Evolutionary conservation across 108 stramenopile genomes (phyloP), one percentile per base, ranked within the genome.

Genomic region (Discostella stelligeroides): DNA sequence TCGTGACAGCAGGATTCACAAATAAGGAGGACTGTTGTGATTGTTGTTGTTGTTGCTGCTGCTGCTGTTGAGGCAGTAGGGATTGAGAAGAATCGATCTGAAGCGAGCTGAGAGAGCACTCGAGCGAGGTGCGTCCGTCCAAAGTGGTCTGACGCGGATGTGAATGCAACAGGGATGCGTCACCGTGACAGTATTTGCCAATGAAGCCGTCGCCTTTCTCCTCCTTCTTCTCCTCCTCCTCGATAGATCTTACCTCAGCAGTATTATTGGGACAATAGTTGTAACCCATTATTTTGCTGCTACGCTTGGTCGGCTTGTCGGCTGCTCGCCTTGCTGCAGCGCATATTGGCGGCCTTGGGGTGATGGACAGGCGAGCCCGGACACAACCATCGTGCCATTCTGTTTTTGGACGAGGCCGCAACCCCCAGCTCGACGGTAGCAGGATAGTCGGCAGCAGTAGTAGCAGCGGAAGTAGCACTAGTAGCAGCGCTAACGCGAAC

Each of bases 181-280:
- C 43, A 45, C 43, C 43, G 43, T n/a, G n/a, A n/a, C n/a, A n/a
- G n/a, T 45, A n/a, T 1, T n/a, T 45, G 43, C 43, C 43, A 10
- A 4, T 2, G 43, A n/a, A n/a, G 43, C 43, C 43, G 12, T 10
- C 12, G n/a, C 43, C 9, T 13, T 4, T 45, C 5, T 45, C 43
- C 13, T 45, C 43, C 43, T 45, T 45, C 9, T 45, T 45, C 43
- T 45, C 43, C 43, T 45, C 43, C 43, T 45, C 43, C 43, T 45
- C 43, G 7, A n/a, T 11, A 1, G n/a, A 13, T 17, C 13, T 45
- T 2, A 10, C n/a, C 15, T 13, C 43, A 2, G 2, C n/a, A 13
- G n/a, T n/a, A n/a, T n/a, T n/a, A n/a, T 45, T 45, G 43, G n/a
- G 43, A 10, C 15, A 45, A n/a, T n/a, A n/a, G 43, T 11, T n/a